A percentile compares a stretch with the other conserved stretches of the same genome.
Conservation (phyloP, 2,329 filamentous ascomycete genomes). For the Nigrospora oryzae region DNA sequence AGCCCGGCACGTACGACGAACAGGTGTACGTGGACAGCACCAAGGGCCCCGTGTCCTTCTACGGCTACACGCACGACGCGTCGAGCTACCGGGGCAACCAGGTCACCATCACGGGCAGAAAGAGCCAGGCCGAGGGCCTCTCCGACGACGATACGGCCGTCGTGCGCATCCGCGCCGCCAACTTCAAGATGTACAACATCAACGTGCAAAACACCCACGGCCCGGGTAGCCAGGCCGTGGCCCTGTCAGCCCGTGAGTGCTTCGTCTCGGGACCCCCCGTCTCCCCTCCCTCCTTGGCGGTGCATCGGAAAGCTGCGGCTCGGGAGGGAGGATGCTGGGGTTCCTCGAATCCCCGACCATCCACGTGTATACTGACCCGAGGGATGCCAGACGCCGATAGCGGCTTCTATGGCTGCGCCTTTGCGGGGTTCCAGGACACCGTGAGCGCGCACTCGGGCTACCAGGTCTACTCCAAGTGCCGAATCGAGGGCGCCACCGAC, state of each 20-base stretch:
- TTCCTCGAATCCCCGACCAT: too few relatives aligned
- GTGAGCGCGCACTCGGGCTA: slow-evolving; percentile 32
- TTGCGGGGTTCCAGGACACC: slow-evolving; percentile 41
- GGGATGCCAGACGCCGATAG: slow-evolving; percentile 13
- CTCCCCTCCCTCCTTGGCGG: too few relatives aligned
- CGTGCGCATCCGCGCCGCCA: slow-evolving; percentile 32
- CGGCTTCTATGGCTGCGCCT: slow-evolving; percentile 35
- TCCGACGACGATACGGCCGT: slow-evolving; percentile 44
- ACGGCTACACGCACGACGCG: slow-evolving; percentile 48
- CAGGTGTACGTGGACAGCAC: slow-evolving; percentile 45
- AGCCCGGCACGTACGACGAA: slow-evolving; percentile 49
- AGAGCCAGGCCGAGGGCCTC: slow-evolving; percentile 35
- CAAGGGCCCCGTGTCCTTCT: slow-evolving; percentile 41
- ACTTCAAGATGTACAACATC: slow-evolving; percentile 55
- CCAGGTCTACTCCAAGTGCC: slow-evolving; percentile 36
- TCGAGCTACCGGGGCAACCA: slow-evolving; percentile 45
- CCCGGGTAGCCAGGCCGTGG: slow-evolving; percentile 34
- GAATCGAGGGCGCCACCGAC: slow-evolving; percentile 38
- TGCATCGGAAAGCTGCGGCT: too few relatives aligned
- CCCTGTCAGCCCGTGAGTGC: slow-evolving; percentile 29
- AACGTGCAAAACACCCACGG: slow-evolving; percentile 38
- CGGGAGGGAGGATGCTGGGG: too few relatives aligned
- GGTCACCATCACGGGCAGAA: slow-evolving; percentile 40
- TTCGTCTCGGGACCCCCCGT: too few relatives aligned
- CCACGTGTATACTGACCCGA: too few relatives aligned